Conservation (phyloP, 257 asterid species). For the Przewalskia tangutica region DNA sequence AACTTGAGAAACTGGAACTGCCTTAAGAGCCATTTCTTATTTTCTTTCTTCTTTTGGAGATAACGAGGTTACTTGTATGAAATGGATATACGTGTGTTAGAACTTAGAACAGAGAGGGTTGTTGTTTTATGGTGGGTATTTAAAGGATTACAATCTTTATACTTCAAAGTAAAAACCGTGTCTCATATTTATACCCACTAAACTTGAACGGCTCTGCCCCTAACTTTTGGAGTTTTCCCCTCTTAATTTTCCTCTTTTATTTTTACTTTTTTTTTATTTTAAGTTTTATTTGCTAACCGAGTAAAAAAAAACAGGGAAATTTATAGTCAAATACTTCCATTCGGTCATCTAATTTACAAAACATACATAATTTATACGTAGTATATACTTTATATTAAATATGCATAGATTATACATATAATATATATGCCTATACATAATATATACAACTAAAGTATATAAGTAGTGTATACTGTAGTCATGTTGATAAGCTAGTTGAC, state of each 20-base stretch:
- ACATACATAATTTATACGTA: too few relatives aligned
- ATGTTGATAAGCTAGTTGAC: too few relatives aligned
- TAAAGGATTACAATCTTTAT: neutral
- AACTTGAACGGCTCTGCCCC: neutral
- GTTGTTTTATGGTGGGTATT: neutral
- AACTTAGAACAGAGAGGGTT: neutral
- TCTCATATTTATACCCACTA: neutral
- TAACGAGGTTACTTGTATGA: neutral
- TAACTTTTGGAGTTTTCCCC: neutral
- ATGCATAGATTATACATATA: too few relatives aligned
- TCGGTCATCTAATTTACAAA: too few relatives aligned
- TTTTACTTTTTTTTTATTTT: too few relatives aligned
- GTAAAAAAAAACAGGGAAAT: too few relatives aligned
- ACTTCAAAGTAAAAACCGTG: neutral
- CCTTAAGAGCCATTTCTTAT: slow-evolving; percentile 9
- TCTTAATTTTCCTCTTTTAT: neutral
- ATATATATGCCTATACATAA: too few relatives aligned
- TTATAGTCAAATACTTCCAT: too few relatives aligned
- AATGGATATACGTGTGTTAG: neutral
- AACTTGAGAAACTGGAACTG: slow-evolving; percentile 10
- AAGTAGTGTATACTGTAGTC: too few relatives aligned
- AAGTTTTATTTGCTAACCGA: too few relatives aligned
- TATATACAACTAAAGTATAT: too few relatives aligned
- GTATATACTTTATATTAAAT: too few relatives aligned
- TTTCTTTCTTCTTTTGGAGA: neutral